Conservation (phyloP, 495 filamentous ascomycete species). For the Xanthoparmelia taractica region DNA sequence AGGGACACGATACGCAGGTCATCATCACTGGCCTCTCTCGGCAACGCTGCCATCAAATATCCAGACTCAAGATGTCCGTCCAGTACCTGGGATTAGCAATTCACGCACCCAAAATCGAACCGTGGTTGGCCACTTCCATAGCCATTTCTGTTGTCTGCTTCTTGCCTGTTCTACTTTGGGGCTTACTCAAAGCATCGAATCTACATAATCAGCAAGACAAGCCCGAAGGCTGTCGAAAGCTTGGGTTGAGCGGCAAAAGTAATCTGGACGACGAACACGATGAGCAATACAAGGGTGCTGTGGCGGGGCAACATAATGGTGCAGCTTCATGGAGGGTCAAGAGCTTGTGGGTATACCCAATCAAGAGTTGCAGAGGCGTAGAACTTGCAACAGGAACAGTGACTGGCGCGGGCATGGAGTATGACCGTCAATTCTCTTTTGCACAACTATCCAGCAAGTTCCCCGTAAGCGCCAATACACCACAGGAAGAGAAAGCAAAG, state of each 20-base stretch:
- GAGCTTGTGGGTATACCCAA: slow-evolving; percentile 76
- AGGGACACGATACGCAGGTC: too few species aligned
- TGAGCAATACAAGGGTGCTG: slow-evolving; percentile 12
- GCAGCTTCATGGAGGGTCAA: slow-evolving; percentile 51
- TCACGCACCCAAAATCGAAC: slow-evolving; percentile 1
- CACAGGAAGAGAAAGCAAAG: slow-evolving; percentile 38
- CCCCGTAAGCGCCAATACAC: slow-evolving; percentile 33
- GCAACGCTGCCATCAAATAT: background rate
- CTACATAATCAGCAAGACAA: slow-evolving; percentile 4
- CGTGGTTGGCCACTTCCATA: background rate
- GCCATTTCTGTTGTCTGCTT: slow-evolving; percentile 10
- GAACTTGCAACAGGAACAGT: slow-evolving; percentile 62
- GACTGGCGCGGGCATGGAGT: slow-evolving; percentile 63
- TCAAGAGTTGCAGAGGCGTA: slow-evolving; percentile 80
- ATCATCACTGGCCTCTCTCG: background rate
- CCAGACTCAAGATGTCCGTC: background rate
- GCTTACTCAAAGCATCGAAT: background rate
- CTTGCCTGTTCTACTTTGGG: slow-evolving; percentile 11
- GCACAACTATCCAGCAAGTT: slow-evolving; percentile 56
- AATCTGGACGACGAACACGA: slow-evolving; percentile 34
- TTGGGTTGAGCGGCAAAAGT: slow-evolving; percentile 37
- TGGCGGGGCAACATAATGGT: slow-evolving; percentile 5
- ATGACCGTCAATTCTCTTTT: slow-evolving; percentile 80
- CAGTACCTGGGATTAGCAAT: background rate
- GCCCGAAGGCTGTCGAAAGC: slow-evolving; percentile 29